Conservation (phyloP, 129 eudicot genomes). For the Lactuca saligna region DNA sequence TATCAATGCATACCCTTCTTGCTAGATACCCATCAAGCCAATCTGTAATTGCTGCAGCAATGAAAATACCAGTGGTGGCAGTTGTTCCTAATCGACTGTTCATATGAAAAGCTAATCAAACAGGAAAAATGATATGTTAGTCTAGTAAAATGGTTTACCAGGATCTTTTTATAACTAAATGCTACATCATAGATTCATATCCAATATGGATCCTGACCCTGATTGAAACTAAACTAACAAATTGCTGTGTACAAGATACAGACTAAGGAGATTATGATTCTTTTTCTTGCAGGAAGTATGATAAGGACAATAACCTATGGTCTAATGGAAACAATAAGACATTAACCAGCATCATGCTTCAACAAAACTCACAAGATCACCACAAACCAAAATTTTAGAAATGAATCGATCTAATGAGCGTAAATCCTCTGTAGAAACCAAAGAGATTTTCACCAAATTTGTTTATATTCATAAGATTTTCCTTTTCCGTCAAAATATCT, state of each 20-base stretch:
- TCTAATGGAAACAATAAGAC: not conserved
- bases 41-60: slow-evolving; percentile 91
- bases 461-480: not conserved
- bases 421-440: not conserved
- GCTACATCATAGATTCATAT: too few relatives aligned
- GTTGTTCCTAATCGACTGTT: slow-evolving; percentile 84
- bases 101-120: slow-evolving; percentile 65
- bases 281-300: slow-evolving; percentile 7
- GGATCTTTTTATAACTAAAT: too few relatives aligned
- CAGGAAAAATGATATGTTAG: slow-evolving; percentile 29
- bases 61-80: slow-evolving; percentile 71
- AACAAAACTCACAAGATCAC: not conserved
- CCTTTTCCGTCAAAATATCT: not conserved
- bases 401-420: not conserved
- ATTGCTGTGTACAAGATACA: not conserved
- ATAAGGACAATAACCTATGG: not conserved
- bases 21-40: slow-evolving; percentile 99
- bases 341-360: slow-evolving; percentile 12
- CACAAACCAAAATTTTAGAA: not conserved
- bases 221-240: not conserved
- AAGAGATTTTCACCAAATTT: not conserved
- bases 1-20: slow-evolving; percentile 55
- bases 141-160: slow-evolving; percentile 9
- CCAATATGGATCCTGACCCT: not conserved
- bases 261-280: not conserved